These are phyloP conservation scores for Verticillium dahliae DNA, from an alignment of 2,329 filamentous ascomycete species.

Conservation along the genomic window DNA sequence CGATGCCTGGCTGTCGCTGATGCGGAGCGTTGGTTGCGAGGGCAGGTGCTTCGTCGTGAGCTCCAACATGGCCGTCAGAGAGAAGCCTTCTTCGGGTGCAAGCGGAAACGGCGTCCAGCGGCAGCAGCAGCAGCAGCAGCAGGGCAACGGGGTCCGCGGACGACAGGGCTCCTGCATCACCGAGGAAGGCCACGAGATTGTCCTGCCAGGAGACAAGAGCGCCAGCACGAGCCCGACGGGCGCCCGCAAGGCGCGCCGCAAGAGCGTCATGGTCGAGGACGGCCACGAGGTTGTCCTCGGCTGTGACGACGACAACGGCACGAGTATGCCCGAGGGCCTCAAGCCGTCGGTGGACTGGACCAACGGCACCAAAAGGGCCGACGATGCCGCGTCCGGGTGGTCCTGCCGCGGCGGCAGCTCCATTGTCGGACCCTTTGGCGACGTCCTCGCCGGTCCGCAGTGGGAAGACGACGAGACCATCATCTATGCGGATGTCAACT, in stretches of 20 bases:
- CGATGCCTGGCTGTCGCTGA: conserved; percentile 75
- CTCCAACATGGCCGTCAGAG: conserved; percentile 72
- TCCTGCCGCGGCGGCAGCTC: conserved; percentile 72
- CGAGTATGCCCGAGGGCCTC: neutral
- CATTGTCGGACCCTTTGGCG: conserved; percentile 72
- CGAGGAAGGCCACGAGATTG: conserved; percentile 22
- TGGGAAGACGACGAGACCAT: conserved; percentile 73
- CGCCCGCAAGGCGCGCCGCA: conserved; percentile 5
- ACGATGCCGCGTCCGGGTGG: conserved; percentile 31
- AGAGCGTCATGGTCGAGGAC: conserved; percentile 44
- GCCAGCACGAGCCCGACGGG: conserved; percentile 1
- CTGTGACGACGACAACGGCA: conserved; percentile 20
- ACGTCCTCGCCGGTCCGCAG: conserved; percentile 72
- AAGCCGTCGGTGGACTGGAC: conserved; percentile 1
- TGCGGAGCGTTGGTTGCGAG: conserved; percentile 76
- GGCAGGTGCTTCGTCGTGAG: conserved; percentile 80
- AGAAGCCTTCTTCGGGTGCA: neutral
- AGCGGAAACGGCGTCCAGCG: neutral
- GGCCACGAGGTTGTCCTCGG: conserved; percentile 47
- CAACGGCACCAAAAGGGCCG: neutral
- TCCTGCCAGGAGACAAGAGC: conserved; percentile 8
- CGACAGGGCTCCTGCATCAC: conserved; percentile 35
- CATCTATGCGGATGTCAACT: conserved; percentile 68
- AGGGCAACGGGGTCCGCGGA: neutral
- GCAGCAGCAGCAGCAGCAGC: conserved; percentile 30